phyloP scores from a whole-genome alignment of 371 early-diverging fungal genomes.

The Mortierella sp. region DNA sequence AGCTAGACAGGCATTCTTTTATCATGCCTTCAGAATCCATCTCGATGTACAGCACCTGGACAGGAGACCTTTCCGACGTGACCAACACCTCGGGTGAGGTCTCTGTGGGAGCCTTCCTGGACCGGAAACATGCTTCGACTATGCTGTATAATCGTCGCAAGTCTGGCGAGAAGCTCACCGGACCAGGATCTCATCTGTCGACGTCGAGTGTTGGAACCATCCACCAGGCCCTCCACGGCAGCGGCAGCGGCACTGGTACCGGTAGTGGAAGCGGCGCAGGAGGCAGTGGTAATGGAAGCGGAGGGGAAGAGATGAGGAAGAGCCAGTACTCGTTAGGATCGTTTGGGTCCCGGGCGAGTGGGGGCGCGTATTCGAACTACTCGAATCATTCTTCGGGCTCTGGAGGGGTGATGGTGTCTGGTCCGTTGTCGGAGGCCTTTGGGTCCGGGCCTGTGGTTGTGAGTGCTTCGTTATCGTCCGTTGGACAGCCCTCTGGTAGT shows the following conservation, averaged over 20 bases:
- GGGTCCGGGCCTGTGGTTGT: slow-evolving; percentile 35
- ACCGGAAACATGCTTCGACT: slow-evolving; percentile 33
- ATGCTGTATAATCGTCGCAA: slow-evolving; percentile 15
- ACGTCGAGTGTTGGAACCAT: not conserved
- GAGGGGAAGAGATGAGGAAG: slow-evolving; percentile 23
- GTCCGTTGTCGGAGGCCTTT: slow-evolving; percentile 1
- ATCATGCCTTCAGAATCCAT: slow-evolving; percentile 45
- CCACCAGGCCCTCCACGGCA: slow-evolving; percentile 7
- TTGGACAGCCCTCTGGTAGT: not conserved
- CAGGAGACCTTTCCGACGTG: slow-evolving; percentile 55
- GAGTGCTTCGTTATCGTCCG: slow-evolving; percentile 22
- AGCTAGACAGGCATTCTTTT: slow-evolving; percentile 47
- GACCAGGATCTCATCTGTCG: slow-evolving; percentile 5
- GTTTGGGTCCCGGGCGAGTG: slow-evolving; percentile 37
- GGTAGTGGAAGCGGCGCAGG: not conserved
- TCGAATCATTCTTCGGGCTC: slow-evolving; percentile 26
- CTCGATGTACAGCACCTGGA: slow-evolving; percentile 50
- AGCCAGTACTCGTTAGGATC: slow-evolving; percentile 48
- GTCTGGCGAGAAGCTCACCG: slow-evolving; percentile 18
- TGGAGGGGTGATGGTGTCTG: not conserved
- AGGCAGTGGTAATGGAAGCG: not conserved
- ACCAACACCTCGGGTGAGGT: slow-evolving; percentile 55
- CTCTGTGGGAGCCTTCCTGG: slow-evolving; percentile 48
- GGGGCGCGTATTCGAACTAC: slow-evolving; percentile 36
- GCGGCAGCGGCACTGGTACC: not conserved